Evolutionary conservation across 805 yeast species (phyloP), one percentile per base, ranked within the genome.

Genomic region (Zygoascus ofunaensis): DNA sequence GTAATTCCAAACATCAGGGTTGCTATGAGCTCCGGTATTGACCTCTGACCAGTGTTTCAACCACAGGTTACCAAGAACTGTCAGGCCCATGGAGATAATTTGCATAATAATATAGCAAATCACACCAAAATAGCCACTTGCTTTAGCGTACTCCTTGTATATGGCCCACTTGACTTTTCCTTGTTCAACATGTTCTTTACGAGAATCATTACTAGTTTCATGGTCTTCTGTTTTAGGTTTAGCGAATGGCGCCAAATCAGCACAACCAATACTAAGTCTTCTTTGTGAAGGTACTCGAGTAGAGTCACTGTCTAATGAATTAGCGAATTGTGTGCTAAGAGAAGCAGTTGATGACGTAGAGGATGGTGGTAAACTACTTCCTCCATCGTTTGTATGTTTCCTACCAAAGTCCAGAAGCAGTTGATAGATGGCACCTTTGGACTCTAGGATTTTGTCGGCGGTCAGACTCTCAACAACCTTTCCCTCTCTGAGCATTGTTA

Each of bases 21-120:
- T 90, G 45, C 65, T 65, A 21, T 87, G 90, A 33, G 65, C 59
- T 37, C 62, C 65, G 3, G 89, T 73, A 59, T 90, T 92, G 19
- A 82, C 76, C 60, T 92, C 99, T 10, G 97, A 85, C 98, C 98
- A 92, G 62, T 86, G 86, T 62, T 92, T 92, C 56, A 92, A 75
- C 99, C 99, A 92, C 43, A 90, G 76, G 59, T 81, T 87, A 32
- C 87, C 79, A 37, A 67, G 66, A 41, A 86, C 90, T 46, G 79
- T 73, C 41, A 79, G 57, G 8, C 72, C 59, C 73, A 77, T 82
- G 0, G 85, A 72, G 4, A 73, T 39, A n/a, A 82, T 57, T 49
- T 83, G 71, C 50, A 77, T 70, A 0, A 59, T 42, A 41, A 87
- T 52, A 58, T 80, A 81, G 2, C 82, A 54, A 0, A 69, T 21